These are phyloP conservation scores for Themeda triandra DNA, from an alignment of 176 grass and related monocot species.

Conservation along the genomic window DNA sequence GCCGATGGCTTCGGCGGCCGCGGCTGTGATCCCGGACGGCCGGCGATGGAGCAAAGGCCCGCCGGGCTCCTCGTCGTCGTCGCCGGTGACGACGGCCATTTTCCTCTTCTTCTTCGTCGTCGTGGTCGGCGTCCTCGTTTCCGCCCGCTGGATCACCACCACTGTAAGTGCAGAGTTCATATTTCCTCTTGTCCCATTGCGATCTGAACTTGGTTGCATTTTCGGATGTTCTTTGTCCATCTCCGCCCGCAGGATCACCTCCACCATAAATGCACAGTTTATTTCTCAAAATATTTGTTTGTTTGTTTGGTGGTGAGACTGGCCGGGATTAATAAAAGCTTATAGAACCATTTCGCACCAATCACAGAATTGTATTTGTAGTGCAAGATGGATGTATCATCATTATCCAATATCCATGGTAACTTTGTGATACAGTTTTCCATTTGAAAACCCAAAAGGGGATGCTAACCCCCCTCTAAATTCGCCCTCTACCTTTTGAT, in stretches of 20 bases:
- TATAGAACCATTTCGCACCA: background rate
- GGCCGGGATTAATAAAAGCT: background rate
- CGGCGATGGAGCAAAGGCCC: slow-evolving; percentile 38
- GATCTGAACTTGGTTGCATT: background rate
- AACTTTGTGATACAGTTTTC: background rate
- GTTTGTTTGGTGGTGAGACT: background rate
- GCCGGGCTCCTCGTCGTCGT: background rate
- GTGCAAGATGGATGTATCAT: too few relatives aligned
- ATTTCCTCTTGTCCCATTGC: background rate
- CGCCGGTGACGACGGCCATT: slow-evolving; percentile 42
- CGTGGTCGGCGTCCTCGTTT: slow-evolving; percentile 50
- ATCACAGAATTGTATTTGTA: background rate
- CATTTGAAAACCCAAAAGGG: background rate
- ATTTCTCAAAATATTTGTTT: background rate
- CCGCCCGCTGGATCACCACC: slow-evolving; percentile 51
- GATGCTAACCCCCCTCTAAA: too few relatives aligned
- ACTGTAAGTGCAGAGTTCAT: slow-evolving; percentile 19
- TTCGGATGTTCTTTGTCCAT: background rate
- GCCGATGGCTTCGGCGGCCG: slow-evolving; percentile 35
- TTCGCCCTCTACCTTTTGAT: background rate
- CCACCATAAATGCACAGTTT: too few relatives aligned
- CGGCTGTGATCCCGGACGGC: slow-evolving; percentile 7
- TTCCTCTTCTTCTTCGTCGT: slow-evolving; percentile 62
- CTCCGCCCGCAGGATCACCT: too few relatives aligned
- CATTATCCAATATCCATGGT: background rate